A percentile compares a stretch with the other conserved stretches of the same genome.
Evolutionary conservation across 2,329 filamentous ascomycete genomes (phyloP).

Genomic region (Diaporthe sp.): DNA sequence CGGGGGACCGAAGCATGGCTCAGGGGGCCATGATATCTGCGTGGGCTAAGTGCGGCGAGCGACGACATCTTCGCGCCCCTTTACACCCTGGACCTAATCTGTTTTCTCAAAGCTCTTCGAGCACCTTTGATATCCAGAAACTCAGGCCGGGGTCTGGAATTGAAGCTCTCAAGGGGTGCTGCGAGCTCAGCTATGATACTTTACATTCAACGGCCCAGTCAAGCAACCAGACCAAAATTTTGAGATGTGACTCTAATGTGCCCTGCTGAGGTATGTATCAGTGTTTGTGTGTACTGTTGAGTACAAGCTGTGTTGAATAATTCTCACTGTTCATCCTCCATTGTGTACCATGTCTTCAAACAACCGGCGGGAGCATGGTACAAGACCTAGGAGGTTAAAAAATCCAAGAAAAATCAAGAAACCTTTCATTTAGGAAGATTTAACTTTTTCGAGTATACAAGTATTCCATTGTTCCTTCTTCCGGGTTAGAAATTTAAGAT

Average conservation of each 20-base stretch:
- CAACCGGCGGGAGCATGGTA: neutral
- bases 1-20: neutral
- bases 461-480: no score
- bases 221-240: no score
- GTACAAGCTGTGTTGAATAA: neutral
- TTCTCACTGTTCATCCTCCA: neutral
- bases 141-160: no score
- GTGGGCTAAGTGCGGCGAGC: neutral
- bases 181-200: no score
- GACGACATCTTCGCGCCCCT: neutral
- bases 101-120: neutral
- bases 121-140: neutral
- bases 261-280: no score
- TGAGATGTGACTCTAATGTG: no score
- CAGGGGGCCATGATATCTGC: neutral
- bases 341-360: neutral
- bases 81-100: neutral
- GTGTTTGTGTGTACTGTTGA: no score
- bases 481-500: no score
- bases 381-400: neutral
- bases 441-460: neutral
- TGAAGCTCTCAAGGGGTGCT: neutral
- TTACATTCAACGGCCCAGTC: no score
- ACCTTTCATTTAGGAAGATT: neutral
- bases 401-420: neutral